These are phyloP conservation scores for Cryptococcus deneoformans DNA, from an alignment of 1,284 basidiomycete genomes.

Conservation along the genomic window DNA sequence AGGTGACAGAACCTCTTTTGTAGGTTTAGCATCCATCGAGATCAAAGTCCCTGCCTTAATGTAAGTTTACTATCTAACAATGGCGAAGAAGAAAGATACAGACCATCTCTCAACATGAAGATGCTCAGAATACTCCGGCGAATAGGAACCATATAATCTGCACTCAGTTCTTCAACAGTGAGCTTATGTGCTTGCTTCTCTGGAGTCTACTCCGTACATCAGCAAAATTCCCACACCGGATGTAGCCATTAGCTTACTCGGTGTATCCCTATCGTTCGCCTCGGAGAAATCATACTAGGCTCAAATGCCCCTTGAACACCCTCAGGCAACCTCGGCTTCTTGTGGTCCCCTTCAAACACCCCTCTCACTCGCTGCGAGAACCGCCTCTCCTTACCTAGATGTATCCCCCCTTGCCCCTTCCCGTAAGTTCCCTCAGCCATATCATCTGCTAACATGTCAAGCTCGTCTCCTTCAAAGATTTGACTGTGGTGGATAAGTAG, in stretches of 20 bases:
- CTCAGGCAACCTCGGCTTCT: slow-evolving; percentile 35
- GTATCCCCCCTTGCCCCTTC: neutral
- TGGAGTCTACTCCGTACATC: slow-evolving; percentile 12
- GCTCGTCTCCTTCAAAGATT: slow-evolving; percentile 24
- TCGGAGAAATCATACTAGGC: slow-evolving; percentile 22
- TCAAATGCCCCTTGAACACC: slow-evolving; percentile 49
- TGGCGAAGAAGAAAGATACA: slow-evolving; percentile 9
- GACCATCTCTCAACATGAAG: slow-evolving; percentile 48
- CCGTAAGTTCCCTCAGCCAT: slow-evolving; percentile 1
- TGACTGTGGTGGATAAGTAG: slow-evolving; percentile 47
- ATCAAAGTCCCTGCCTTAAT: slow-evolving; percentile 41
- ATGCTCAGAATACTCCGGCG: slow-evolving; percentile 41
- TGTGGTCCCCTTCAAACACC: neutral
- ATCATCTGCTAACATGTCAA: slow-evolving; percentile 22
- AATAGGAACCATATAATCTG: slow-evolving; percentile 49
- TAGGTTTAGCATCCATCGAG: slow-evolving; percentile 36
- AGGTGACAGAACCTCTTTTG: slow-evolving; percentile 41
- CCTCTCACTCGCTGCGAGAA: slow-evolving; percentile 1
- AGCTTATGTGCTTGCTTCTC: slow-evolving; percentile 39
- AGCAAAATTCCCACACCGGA: neutral
- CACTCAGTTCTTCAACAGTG: slow-evolving; percentile 45
- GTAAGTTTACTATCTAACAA: neutral
- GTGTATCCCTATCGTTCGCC: slow-evolving; percentile 12
- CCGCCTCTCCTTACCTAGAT: slow-evolving; percentile 4
- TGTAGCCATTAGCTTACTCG: slow-evolving; percentile 9